A percentile compares a stretch with the other conserved stretches of the same genome.
Conservation (phyloP, 2,329 filamentous ascomycete genomes). For the Pseudofabraea citricarpa region DNA sequence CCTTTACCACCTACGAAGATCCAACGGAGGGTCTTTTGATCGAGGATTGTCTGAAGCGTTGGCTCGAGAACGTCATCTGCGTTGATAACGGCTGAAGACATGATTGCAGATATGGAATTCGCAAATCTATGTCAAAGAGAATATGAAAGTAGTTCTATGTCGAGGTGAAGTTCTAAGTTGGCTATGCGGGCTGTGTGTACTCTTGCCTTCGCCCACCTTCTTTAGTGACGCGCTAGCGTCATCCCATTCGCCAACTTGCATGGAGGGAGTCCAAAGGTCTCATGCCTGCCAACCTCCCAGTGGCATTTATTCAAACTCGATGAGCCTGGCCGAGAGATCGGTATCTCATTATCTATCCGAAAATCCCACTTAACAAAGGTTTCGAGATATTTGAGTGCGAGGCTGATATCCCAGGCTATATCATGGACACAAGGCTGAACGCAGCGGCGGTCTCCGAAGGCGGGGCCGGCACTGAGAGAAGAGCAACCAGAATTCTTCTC, state of each 20-base stretch:
- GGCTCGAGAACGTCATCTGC: conserved; percentile 82
- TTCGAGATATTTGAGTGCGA: not conserved
- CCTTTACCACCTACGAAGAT: conserved; percentile 99
- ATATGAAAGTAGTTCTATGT: not conserved
- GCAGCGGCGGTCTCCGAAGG: not conserved
- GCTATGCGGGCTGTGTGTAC: no score
- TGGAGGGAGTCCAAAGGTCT: no score
- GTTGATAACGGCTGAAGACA: conserved; percentile 41
- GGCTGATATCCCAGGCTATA: not conserved
- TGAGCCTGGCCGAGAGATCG: no score
- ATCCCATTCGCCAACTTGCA: not conserved
- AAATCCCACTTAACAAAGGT: not conserved
- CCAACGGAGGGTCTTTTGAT: conserved; percentile 94
- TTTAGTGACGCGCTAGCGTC: not conserved
- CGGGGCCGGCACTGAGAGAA: not conserved
- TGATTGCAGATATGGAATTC: conserved; percentile 6
- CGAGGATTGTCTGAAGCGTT: conserved; percentile 87
- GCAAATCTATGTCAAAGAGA: not conserved
- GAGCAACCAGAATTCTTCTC: not conserved
- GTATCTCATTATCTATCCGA: not conserved
- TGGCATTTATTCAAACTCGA: no score
- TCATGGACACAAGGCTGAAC: not conserved
- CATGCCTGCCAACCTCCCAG: no score
- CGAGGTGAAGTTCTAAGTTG: not conserved
- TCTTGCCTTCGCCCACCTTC: no score